phyloP scores from a whole-genome alignment of 2,329 filamentous ascomycete genomes.

The Drechslerella stenobrocha region DNA sequence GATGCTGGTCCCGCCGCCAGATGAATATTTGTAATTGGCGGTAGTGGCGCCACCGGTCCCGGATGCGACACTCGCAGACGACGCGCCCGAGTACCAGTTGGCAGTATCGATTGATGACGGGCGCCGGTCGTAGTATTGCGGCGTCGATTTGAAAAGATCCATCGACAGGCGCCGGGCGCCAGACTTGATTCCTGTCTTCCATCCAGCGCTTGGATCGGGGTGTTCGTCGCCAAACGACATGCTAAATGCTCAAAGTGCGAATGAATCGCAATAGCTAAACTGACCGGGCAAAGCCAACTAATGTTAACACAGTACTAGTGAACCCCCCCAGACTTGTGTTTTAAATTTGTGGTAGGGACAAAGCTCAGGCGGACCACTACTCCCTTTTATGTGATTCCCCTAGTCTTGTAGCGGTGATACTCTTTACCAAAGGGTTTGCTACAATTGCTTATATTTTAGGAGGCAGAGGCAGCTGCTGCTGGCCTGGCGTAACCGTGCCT shows the following conservation, averaged over 20 bases:
- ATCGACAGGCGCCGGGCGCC: conserved; percentile 20
- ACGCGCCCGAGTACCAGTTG: conserved; percentile 31
- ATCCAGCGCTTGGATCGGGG: conserved; percentile 11
- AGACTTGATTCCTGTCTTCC: conserved; percentile 21
- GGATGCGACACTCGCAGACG: conserved; percentile 24
- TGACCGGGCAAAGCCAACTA: neutral
- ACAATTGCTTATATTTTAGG: too few species aligned
- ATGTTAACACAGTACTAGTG: too few species aligned
- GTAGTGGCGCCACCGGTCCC: conserved; percentile 8
- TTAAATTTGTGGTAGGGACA: neutral
- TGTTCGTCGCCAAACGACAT: conserved; percentile 33
- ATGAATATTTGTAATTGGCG: conserved; percentile 9
- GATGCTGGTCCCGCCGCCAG: conserved; percentile 11
- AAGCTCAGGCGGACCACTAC: too few species aligned
- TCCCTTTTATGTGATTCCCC: too few species aligned
- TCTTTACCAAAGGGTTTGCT: conserved; percentile 14
- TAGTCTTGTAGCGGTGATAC: too few species aligned
- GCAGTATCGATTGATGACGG: conserved; percentile 26
- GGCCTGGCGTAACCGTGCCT: conserved; percentile 20
- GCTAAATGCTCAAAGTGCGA: neutral
- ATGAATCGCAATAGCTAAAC: conserved; percentile 1
- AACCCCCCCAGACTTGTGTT: too few species aligned
- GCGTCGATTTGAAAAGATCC: conserved; percentile 35
- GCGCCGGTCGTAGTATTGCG: conserved; percentile 37
- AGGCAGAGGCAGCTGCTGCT: too few species aligned